Evolutionary conservation across 768 basidiomycete species (phyloP).

Genomic region (Tephrocybe sp.): DNA sequence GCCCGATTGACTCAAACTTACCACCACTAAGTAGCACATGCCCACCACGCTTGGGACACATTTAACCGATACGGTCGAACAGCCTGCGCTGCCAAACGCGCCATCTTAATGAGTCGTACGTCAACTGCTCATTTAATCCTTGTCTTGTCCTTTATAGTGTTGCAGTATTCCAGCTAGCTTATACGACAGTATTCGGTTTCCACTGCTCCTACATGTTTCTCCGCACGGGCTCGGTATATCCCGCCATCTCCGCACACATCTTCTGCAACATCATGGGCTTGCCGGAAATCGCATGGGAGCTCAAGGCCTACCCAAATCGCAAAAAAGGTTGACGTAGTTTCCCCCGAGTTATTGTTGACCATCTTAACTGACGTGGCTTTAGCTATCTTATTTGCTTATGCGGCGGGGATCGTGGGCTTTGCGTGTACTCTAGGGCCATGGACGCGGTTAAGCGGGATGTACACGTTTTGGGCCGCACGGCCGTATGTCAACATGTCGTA

Average conservation of each 20-base stretch:
- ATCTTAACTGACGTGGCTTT: slow-evolving; percentile 6
- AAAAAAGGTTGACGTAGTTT: slow-evolving; percentile 41
- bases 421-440: slow-evolving; percentile 49
- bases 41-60: slow-evolving; percentile 89
- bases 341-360: slow-evolving; percentile 13
- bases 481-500: slow-evolving; percentile 17
- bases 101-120: slow-evolving; percentile 57
- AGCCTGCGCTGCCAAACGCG: slow-evolving; percentile 57
- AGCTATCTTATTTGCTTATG: slow-evolving; percentile 60
- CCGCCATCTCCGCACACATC: slow-evolving; percentile 77
- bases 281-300: slow-evolving; percentile 64
- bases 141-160: background rate
- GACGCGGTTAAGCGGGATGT: slow-evolving; percentile 42
- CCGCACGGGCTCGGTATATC: slow-evolving; percentile 78
- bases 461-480: slow-evolving; percentile 43
- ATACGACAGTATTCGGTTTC: slow-evolving; percentile 93
- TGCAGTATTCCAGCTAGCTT: slow-evolving; percentile 84
- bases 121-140: background rate
- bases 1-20: background rate
- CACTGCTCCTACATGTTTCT: slow-evolving; percentile 85
- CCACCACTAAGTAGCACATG: slow-evolving; percentile 60
- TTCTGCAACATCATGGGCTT: slow-evolving; percentile 97
- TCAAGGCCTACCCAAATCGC: slow-evolving; percentile 48
- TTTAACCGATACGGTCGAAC: slow-evolving; percentile 77
- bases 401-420: slow-evolving; percentile 62